Conservation (phyloP, 495 filamentous ascomycete species). For the Tuber melanosporum region DNA sequence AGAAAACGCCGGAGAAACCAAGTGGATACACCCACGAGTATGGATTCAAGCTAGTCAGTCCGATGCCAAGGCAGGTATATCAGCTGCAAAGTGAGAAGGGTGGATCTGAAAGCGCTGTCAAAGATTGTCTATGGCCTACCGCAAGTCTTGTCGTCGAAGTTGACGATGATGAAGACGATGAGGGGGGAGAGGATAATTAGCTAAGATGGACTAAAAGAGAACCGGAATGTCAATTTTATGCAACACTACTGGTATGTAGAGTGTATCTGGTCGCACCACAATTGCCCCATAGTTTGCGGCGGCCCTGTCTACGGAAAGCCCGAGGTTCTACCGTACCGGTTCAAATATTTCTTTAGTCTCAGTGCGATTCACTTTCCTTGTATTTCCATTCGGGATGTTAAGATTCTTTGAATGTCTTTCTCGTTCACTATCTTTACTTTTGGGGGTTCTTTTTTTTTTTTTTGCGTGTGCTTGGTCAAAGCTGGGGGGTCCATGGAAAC, state of each 20-base stretch:
- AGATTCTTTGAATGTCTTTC: not conserved
- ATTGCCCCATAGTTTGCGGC: not conserved
- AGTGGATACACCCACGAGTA: constrained; percentile 70
- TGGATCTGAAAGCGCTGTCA: constrained; percentile 47
- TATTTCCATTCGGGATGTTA: not conserved
- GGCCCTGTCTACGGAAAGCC: not conserved
- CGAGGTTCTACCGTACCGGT: not conserved
- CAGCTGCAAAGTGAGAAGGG: constrained; percentile 61
- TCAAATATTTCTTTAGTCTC: not conserved
- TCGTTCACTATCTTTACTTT: not conserved
- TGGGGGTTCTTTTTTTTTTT: not conserved
- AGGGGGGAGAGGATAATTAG: constrained; percentile 15
- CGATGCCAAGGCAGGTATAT: constrained; percentile 74
- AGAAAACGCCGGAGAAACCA: constrained; percentile 49
- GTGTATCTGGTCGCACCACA: not conserved
- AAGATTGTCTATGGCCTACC: constrained; percentile 59
- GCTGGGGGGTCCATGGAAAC: not conserved
- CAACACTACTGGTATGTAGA: not conserved
- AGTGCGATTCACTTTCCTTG: not conserved
- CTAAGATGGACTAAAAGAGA: not conserved
- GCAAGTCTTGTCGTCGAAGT: constrained; percentile 82
- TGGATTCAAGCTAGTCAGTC: constrained; percentile 69
- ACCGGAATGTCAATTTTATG: not conserved
- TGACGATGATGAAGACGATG: constrained; percentile 36
- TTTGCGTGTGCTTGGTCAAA: not conserved